These are phyloP conservation scores for Lycium barbarum DNA, from an alignment of 257 asterid genomes.

Conservation along the genomic window DNA sequence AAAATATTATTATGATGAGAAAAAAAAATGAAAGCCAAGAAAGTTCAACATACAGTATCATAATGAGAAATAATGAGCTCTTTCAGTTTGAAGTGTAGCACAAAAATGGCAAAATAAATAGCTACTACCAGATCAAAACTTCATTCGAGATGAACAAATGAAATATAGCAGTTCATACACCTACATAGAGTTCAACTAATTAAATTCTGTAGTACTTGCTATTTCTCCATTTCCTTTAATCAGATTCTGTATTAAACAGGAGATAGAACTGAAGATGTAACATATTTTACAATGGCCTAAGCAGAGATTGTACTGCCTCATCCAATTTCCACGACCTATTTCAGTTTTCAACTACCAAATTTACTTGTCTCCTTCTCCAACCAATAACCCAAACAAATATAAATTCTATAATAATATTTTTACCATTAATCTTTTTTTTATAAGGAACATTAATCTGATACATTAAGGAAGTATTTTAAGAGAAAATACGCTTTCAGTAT, in stretches of 20 bases:
- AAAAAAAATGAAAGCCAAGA: not conserved
- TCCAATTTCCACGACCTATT: conserved; percentile 13
- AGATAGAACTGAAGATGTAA: not conserved
- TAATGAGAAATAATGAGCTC: not conserved
- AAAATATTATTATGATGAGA: conserved; percentile 21
- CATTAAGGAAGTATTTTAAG: conserved; percentile 1
- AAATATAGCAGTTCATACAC: not conserved
- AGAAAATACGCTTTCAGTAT: not conserved
- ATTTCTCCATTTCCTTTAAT: conserved; percentile 7
- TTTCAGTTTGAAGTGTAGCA: conserved; percentile 1
- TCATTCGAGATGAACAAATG: conserved; percentile 7
- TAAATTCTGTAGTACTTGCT: conserved; percentile 22
- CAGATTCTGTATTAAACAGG: not conserved
- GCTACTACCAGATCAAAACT: conserved; percentile 8
- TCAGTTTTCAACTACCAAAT: not conserved
- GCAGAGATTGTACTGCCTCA: conserved; percentile 1
- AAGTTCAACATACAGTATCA: not conserved
- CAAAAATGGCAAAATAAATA: not conserved
- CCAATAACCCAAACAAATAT: not conserved
- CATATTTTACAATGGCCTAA: conserved; percentile 18
- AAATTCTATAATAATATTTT: not conserved
- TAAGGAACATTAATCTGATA: not conserved
- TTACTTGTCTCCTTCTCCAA: conserved; percentile 10
- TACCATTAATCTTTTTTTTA: not conserved
- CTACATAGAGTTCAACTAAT: not conserved